Evolutionary conservation across 768 basidiomycete genomes (phyloP).

Genomic region (Auricularia cornea): DNA sequence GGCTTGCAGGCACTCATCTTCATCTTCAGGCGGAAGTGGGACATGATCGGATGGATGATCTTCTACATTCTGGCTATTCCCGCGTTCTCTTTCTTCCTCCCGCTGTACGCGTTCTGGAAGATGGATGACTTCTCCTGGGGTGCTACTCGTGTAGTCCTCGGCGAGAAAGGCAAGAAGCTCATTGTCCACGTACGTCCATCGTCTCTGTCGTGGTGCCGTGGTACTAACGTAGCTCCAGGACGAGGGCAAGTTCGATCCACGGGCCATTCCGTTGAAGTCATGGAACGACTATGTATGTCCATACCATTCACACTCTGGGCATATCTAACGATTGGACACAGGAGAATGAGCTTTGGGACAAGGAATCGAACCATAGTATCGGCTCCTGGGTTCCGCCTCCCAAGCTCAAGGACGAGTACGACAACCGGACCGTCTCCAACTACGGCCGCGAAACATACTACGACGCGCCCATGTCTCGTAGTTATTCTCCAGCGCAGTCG

Average conservation of each 20-base stretch:
- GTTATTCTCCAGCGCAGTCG: slow-evolving; percentile 67
- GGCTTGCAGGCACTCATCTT: slow-evolving; percentile 91
- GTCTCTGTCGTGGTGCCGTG: neutral
- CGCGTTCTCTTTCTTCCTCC: slow-evolving; percentile 86
- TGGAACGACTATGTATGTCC: slow-evolving; percentile 88
- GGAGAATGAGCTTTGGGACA: slow-evolving; percentile 97
- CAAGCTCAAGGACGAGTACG: slow-evolving; percentile 64
- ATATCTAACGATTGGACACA: slow-evolving; percentile 18
- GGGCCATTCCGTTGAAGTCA: slow-evolving; percentile 86
- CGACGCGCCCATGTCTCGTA: slow-evolving; percentile 48
- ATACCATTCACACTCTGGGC: neutral
- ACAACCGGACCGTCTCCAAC: slow-evolving; percentile 69
- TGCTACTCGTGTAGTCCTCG: slow-evolving; percentile 83
- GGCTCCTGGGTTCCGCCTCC: slow-evolving; percentile 84
- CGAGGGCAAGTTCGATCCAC: slow-evolving; percentile 95
- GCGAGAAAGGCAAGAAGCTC: slow-evolving; percentile 92
- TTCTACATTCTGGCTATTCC: slow-evolving; percentile 96
- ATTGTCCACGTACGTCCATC: slow-evolving; percentile 72
- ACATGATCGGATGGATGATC: slow-evolving; percentile 96
- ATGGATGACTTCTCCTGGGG: slow-evolving; percentile 99
- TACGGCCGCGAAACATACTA: slow-evolving; percentile 87
- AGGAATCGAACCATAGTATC: slow-evolving; percentile 91
- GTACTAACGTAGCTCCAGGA: slow-evolving; percentile 45
- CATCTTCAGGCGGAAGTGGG: slow-evolving; percentile 89
- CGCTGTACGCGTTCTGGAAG: slow-evolving; percentile 92